Conservation (phyloP, 441 rosid species). For the Adansonia madagascariensis region DNA sequence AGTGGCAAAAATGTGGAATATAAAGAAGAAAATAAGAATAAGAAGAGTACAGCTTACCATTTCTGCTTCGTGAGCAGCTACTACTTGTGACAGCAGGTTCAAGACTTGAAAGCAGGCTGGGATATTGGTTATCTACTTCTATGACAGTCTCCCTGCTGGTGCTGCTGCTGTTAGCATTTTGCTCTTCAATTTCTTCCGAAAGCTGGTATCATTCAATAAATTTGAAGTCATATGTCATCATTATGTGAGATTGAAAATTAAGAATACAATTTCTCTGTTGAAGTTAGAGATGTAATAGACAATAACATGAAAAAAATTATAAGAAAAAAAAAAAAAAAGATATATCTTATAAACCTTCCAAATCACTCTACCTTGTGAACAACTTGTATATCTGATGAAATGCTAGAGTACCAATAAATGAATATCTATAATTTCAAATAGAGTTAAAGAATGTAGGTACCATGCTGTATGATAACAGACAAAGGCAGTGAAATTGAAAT, state of each 20-base stretch:
- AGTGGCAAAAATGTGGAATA: not conserved
- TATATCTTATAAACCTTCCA: not conserved
- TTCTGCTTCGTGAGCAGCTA: conserved; percentile 35
- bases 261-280: not conserved
- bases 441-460: not conserved
- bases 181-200: conserved; percentile 44
- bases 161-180: conserved; percentile 37
- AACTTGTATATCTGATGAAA: not conserved
- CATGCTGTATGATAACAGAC: not conserved
- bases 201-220: conserved; percentile 36
- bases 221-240: conserved; percentile 6
- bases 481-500: not conserved
- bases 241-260: conserved; percentile 8
- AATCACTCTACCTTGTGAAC: not conserved
- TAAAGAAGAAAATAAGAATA: not conserved
- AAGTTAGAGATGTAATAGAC: conserved; percentile 15
- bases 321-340: not conserved
- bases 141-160: conserved; percentile 37
- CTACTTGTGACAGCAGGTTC: conserved; percentile 44
- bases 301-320: not conserved
- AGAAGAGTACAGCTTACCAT: conserved; percentile 33
- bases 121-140: conserved; percentile 39
- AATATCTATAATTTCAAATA: conserved; percentile 9
- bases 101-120: conserved; percentile 44
- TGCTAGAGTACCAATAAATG: not conserved